Conservation (phyloP, 495 filamentous ascomycete genomes). For the Staphylotrichum longicolle region DNA sequence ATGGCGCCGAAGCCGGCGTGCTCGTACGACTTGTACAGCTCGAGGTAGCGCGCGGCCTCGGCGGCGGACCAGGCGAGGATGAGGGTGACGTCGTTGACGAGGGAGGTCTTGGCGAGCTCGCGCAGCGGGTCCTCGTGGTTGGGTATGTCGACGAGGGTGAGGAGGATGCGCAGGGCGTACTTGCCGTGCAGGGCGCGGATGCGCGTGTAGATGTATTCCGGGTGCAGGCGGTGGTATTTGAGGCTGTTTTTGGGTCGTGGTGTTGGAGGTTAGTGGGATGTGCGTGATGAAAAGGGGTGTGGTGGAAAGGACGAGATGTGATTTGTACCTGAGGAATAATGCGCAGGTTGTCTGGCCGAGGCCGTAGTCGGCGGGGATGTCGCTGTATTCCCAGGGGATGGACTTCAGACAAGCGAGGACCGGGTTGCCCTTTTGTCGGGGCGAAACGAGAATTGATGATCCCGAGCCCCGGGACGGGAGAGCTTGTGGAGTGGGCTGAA, state of each 20-base stretch:
- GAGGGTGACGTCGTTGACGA: slow-evolving; percentile 88
- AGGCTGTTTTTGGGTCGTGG: slow-evolving; percentile 49
- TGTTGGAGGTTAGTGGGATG: background rate
- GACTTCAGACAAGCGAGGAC: slow-evolving; percentile 77
- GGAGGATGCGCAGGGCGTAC: slow-evolving; percentile 78
- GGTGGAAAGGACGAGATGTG: background rate
- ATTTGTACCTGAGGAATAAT: slow-evolving; percentile 63
- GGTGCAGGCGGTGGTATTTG: slow-evolving; percentile 96
- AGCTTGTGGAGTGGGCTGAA: slow-evolving; percentile 85
- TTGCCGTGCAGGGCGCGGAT: slow-evolving; percentile 75
- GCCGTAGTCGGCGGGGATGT: slow-evolving; percentile 90
- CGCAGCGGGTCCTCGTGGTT: slow-evolving; percentile 74
- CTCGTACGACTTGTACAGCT: slow-evolving; percentile 91
- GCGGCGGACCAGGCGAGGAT: slow-evolving; percentile 91
- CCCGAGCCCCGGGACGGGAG: slow-evolving; percentile 65
- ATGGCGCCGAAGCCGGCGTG: slow-evolving; percentile 78
- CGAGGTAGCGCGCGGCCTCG: slow-evolving; percentile 89
- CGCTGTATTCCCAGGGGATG: slow-evolving; percentile 94
- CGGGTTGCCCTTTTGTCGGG: slow-evolving; percentile 89
- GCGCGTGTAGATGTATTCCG: slow-evolving; percentile 95
- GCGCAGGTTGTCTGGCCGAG: slow-evolving; percentile 86
- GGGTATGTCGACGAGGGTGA: slow-evolving; percentile 90
- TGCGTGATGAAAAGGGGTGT: background rate
- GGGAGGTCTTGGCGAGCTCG: slow-evolving; percentile 76
- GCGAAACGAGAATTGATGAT: slow-evolving; percentile 79